Base-by-base conservation (phyloP, 208 protist species). In the Leishmania martiniquensis region DNA sequence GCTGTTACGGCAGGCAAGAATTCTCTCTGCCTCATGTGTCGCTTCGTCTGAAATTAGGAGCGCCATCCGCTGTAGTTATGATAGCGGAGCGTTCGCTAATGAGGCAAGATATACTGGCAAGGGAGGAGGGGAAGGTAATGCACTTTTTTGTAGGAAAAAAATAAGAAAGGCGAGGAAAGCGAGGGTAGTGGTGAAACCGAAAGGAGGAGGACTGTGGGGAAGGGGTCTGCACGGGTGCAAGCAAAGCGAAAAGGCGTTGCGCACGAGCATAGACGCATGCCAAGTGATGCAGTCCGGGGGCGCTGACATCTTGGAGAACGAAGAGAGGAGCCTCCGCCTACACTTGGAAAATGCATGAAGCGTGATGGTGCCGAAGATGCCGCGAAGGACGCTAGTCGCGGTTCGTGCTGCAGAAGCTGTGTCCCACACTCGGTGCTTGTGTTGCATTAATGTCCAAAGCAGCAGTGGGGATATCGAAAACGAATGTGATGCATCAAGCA, bases 11-110 rank as follows among this genome's bases (percentile, higher is more conserved):
- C 84, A 83, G 5, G 78, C 81, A n/a, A 96, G 78, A 85, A 97
- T 97, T 12, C 94, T 85, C 72, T 87, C 76, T 7, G 88, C 89
- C 75, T 96, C 91, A 62, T 72, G 69, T 60, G 90, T 84, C 20
- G 90, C 85, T 39, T 87, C 87, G 77, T 90, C 87, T 2, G 89
- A 81, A 22, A 95, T 83, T 32, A 94, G 69, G 13, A 97, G 89
- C 37, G 94, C 72, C 94, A 97, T 97, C 60, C 13, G 39, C 49
- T 44, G 17, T 29, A 25, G 7, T 39, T 29, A 10, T 32, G 6
- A 12, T 47, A 45, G 29, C 4, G 29, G 32, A 22, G 49, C 7
- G 15, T 29, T 68, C 29, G 32, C 45, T 54, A 49, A 15, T 12
- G 29, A 13, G 45, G 2, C 22, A 73, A 45, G 70, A 70, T 34